Evolutionary conservation across 2,329 filamentous ascomycete genomes (phyloP).

Genomic region (Nannizziopsis barbatae): DNA sequence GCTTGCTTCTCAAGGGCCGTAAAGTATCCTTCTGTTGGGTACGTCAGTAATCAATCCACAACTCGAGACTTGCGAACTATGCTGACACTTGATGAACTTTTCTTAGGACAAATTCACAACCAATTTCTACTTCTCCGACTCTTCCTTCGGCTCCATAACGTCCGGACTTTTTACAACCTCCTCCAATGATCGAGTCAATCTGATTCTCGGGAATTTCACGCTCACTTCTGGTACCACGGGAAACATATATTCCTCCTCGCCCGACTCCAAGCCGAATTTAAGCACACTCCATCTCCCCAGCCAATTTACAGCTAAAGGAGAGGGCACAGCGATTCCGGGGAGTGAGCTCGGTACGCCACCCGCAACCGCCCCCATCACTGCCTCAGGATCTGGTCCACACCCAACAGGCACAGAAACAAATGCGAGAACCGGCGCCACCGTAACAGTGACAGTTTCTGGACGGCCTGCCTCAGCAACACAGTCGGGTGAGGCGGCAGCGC

Average conservation of each 20-base stretch:
- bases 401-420: constrained; percentile 6
- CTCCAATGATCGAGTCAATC: constrained; percentile 31
- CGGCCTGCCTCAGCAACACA: neutral
- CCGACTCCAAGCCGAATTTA: constrained; percentile 34
- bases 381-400: neutral
- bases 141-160: constrained; percentile 38
- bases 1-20: constrained; percentile 32
- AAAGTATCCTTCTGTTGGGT: constrained; percentile 41
- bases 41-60: neutral
- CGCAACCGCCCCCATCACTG: constrained; percentile 7
- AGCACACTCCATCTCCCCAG: constrained; percentile 10
- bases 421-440: neutral
- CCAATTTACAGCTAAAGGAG: constrained; percentile 33
- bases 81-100: neutral
- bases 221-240: constrained; percentile 29
- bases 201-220: constrained; percentile 37
- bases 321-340: constrained; percentile 38
- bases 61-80: neutral
- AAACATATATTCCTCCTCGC: constrained; percentile 36
- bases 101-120: constrained; percentile 41
- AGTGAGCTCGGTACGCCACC: constrained; percentile 29
- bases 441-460: constrained; percentile 7
- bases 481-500: neutral
- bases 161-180: constrained; percentile 34
- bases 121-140: constrained; percentile 39